A percentile compares a stretch with the other conserved stretches of the same genome.
phyloP scores from a whole-genome alignment of 1,139 yeast genomes.

The Yamadazyma mexicana region DNA sequence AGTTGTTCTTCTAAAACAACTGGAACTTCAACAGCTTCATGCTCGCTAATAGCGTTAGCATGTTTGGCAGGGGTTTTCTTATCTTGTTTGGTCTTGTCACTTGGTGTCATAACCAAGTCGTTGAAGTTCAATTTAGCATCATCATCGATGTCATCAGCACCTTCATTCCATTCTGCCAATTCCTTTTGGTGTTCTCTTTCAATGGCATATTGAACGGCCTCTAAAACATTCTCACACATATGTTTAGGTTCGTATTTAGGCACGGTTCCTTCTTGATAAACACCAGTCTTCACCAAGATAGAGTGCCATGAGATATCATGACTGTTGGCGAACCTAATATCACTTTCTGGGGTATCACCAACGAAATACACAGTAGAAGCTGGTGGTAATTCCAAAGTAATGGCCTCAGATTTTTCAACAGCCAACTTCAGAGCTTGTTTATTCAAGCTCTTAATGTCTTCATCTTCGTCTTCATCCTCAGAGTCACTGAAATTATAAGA shows the following conservation, averaged over 20 bases:
- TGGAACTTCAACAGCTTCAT: constrained; percentile 46
- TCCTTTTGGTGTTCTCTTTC: constrained; percentile 76
- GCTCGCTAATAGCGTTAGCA: constrained; percentile 21
- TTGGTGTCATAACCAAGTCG: constrained; percentile 51
- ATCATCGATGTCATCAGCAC: constrained; percentile 36
- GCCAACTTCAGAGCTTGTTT: constrained; percentile 24
- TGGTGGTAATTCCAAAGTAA: constrained; percentile 66
- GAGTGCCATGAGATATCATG: constrained; percentile 85
- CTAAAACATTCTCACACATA: constrained; percentile 69
- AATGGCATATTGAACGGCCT: constrained; percentile 79
- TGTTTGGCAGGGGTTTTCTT: constrained; percentile 1
- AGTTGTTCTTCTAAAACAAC: constrained; percentile 40
- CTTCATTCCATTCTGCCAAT: constrained; percentile 68
- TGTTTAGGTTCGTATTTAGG: constrained; percentile 80
- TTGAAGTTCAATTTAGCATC: constrained; percentile 45
- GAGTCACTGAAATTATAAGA: constrained; percentile 29
- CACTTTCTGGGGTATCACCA: constrained; percentile 92
- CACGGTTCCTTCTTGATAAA: constrained; percentile 73
- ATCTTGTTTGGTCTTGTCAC: constrained; percentile 28
- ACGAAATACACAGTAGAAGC: constrained; percentile 86
- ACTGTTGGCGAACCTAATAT: constrained; percentile 82
- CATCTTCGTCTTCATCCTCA: constrained; percentile 31
- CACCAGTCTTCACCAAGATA: constrained; percentile 84
- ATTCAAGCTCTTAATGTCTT: constrained; percentile 12
- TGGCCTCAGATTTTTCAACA: constrained; percentile 34